These are phyloP conservation scores for Ascomycota sp. DNA, from an alignment of 2,329 filamentous ascomycete genomes.

Conservation along the genomic window DNA sequence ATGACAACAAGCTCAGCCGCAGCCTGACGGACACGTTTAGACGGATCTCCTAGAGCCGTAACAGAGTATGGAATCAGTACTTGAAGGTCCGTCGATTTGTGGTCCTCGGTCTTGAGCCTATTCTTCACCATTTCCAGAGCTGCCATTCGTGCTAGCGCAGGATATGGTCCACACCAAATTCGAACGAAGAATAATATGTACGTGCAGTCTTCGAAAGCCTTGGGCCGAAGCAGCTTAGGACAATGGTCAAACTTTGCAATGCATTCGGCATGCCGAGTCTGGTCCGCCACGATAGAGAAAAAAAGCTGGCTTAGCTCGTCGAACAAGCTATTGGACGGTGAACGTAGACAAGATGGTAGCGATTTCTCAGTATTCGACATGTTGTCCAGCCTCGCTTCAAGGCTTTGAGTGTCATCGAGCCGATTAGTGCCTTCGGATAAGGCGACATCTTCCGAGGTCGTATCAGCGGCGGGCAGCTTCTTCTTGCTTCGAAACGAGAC, in stretches of 20 bases:
- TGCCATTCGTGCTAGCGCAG: constrained; percentile 44
- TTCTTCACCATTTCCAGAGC: constrained; percentile 46
- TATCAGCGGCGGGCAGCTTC: constrained; percentile 24
- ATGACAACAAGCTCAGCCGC: constrained; percentile 46
- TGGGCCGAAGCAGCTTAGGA: constrained; percentile 30
- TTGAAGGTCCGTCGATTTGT: constrained; percentile 45
- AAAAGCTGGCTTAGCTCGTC: constrained; percentile 38
- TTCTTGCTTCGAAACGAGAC: constrained; percentile 41
- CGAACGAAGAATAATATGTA: constrained; percentile 59
- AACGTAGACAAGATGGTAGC: constrained; percentile 30
- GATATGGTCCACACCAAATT: constrained; percentile 53
- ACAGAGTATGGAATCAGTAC: constrained; percentile 66
- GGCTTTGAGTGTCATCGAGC: constrained; percentile 13
- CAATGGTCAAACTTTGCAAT: constrained; percentile 31
- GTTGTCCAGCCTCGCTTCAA: constrained; percentile 18
- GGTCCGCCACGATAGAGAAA: constrained; percentile 27
- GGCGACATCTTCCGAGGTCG: constrained; percentile 21
- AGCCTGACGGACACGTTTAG: constrained; percentile 55
- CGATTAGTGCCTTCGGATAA: constrained; percentile 9
- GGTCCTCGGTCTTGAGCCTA: constrained; percentile 29
- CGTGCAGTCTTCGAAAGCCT: constrained; percentile 38
- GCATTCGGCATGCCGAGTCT: constrained; percentile 16
- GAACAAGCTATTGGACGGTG: constrained; percentile 30
- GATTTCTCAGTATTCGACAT: constrained; percentile 15
- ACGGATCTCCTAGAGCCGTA: constrained; percentile 52